Base-by-base conservation (phyloP, 441 rosid genomes). In the Viola pubescens region DNA sequence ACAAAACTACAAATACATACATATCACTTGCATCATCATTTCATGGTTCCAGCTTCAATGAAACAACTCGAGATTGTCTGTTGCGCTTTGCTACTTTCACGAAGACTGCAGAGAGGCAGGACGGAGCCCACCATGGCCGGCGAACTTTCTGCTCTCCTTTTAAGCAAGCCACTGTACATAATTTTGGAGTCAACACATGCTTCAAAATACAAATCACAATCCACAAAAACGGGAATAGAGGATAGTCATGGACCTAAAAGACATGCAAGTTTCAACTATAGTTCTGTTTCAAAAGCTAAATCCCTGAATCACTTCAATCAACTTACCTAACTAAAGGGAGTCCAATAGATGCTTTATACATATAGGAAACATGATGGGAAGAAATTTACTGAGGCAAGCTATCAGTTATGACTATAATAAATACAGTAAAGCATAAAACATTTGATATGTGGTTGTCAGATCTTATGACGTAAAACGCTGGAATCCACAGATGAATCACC, bases 121-220 rank as follows among this genome's bases (percentile, higher is more conserved):
- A 81, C 0, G 95, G 97, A 34, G 95, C 99, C 99, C 97, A 94
- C 97, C 99, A 90, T 53, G 97, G 99, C 56, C 91, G 76, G 62
- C 91, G 86, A 57, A 94, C 94, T 64, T 87, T 88, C 70, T 94
- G 99, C 62, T 94, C 99, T 40, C 99, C 99, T 75, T 94, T 90
- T 73, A 94, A 77, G 77, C 97, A 94, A 62, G 99, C 99, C 80
- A 94, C 97, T 90, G 80, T 37, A 68, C 43, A 59, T 58, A 11
- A 45, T 14, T 56, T 47, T 49, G 16, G 45, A 41, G 48, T 69
- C 68, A 72, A 71, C 6, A 16, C 40, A 40, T 51, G 52, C 40
- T 52, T 41, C 34, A 7, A 14, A 13, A 45, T 56, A 26, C 42
- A 40, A 53, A 62, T 62, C 38, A 39, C 16, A 48, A 19, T 34